Evolutionary conservation across 352 stramenopile species (phyloP).

Genomic region (Globisporangium mamillatum): DNA sequence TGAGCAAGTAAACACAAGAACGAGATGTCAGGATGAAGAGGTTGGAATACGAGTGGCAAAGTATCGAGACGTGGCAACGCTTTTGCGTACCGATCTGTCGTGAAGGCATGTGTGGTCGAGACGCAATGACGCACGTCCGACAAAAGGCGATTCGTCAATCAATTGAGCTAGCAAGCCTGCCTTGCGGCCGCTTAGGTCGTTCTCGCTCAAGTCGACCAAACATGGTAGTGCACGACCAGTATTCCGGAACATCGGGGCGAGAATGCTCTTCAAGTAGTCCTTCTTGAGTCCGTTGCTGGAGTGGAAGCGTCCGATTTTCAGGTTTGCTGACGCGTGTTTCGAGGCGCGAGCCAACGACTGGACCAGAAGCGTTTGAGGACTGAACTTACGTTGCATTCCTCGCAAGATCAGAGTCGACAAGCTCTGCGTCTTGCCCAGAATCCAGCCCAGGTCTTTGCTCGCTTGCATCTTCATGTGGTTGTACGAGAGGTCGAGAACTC

Average conservation of each 20-base stretch:
- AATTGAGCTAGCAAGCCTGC: constrained; percentile 48
- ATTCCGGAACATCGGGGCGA: constrained; percentile 71
- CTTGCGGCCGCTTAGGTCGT: constrained; percentile 52
- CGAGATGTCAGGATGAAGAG: not conserved
- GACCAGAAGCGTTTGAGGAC: constrained; percentile 22
- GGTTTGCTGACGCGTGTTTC: constrained; percentile 22
- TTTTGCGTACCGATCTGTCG: constrained; percentile 49
- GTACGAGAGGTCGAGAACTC: constrained; percentile 63
- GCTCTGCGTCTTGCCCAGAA: constrained; percentile 63
- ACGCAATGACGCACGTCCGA: constrained; percentile 39
- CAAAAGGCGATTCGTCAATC: constrained; percentile 39
- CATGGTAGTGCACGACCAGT: constrained; percentile 33
- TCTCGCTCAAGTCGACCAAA: constrained; percentile 73
- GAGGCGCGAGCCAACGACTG: constrained; percentile 25
- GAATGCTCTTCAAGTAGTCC: constrained; percentile 47
- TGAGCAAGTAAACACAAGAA: not conserved
- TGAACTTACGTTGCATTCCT: constrained; percentile 42
- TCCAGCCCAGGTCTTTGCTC: constrained; percentile 49
- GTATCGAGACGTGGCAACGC: too few relatives aligned
- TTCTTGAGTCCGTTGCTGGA: constrained; percentile 40
- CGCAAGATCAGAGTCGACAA: constrained; percentile 60
- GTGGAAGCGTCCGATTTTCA: constrained; percentile 17
- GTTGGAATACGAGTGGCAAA: not conserved
- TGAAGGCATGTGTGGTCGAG: constrained; percentile 54
- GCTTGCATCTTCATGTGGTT: constrained; percentile 55